Percentiles rank a stretch among this genome's conserved stretches.
Conservation (phyloP, 495 filamentous ascomycete species). For the Penicillium paxilli region DNA sequence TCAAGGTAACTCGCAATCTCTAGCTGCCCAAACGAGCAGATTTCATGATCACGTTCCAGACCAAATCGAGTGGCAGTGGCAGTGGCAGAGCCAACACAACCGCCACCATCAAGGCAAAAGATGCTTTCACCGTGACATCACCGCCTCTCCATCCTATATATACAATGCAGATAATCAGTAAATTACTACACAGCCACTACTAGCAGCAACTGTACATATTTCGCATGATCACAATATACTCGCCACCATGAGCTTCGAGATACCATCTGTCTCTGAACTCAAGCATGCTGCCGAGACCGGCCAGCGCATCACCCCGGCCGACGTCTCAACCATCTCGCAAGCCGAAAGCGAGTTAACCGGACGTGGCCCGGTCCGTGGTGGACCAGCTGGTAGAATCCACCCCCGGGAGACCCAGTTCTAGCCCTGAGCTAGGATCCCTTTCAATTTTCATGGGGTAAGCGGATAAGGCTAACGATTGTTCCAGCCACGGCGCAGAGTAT, state of each 20-base stretch:
- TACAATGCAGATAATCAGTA: constrained; percentile 2
- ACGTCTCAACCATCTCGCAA: constrained; percentile 37
- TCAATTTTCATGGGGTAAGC: no score
- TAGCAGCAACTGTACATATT: neutral
- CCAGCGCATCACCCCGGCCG: constrained; percentile 34
- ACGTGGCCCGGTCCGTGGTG: constrained; percentile 55
- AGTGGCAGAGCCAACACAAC: no score
- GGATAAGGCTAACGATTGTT: neutral
- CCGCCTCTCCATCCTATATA: constrained; percentile 9
- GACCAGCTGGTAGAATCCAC: constrained; percentile 45
- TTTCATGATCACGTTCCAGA: neutral
- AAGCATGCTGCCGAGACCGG: constrained; percentile 35
- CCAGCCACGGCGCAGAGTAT: constrained; percentile 37
- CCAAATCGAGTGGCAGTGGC: constrained; percentile 11
- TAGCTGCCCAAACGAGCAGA: no score
- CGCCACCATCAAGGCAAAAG: constrained; percentile 15
- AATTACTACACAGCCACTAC: no score
- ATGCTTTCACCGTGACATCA: constrained; percentile 37
- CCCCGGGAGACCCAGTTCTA: no score
- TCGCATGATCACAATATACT: neutral
- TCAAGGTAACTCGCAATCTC: no score
- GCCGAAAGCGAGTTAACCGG: constrained; percentile 39
- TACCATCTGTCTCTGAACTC: constrained; percentile 31
- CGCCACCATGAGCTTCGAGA: constrained; percentile 20
- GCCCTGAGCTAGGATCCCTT: no score